Evolutionary conservation across 2,329 filamentous ascomycete genomes (phyloP).

Genomic region (Erysiphe neolycopersici): DNA sequence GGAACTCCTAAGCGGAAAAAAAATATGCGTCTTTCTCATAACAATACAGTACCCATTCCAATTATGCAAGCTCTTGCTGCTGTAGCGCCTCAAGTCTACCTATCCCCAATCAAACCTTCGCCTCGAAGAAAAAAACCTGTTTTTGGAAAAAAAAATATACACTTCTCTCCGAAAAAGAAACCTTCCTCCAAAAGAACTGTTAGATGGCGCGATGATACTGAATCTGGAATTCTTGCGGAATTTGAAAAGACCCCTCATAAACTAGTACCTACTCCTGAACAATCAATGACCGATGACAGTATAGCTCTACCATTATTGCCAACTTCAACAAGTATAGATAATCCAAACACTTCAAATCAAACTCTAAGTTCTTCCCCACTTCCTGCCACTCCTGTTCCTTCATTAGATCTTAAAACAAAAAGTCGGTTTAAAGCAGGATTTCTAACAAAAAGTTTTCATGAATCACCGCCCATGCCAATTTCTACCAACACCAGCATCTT

Average conservation of each 20-base stretch:
- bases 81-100: constrained; percentile 14
- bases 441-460: constrained; percentile 35
- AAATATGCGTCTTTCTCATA: constrained; percentile 13
- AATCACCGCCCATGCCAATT: constrained; percentile 35
- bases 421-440: constrained; percentile 78
- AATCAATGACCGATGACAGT: constrained; percentile 22
- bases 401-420: constrained; percentile 34
- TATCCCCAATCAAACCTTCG: constrained; percentile 47
- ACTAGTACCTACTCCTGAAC: constrained; percentile 27
- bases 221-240: constrained; percentile 64
- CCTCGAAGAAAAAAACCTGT: constrained; percentile 52
- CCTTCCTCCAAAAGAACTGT: constrained; percentile 44
- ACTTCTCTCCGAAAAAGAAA: constrained; percentile 63
- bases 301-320: constrained; percentile 23
- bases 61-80: constrained; percentile 17
- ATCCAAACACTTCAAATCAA: constrained; percentile 11
- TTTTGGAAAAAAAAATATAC: constrained; percentile 40
- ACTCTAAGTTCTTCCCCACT: constrained; percentile 24
- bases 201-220: constrained; percentile 76
- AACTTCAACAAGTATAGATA: constrained; percentile 18
- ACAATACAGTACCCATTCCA: constrained; percentile 6
- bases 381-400: constrained; percentile 27
- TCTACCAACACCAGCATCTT: constrained; percentile 21
- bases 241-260: constrained; percentile 77
- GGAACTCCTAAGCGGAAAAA: constrained; percentile 58